phyloP scores from a whole-genome alignment of 768 basidiomycete genomes.

The Leucosporidium scottii region DNA sequence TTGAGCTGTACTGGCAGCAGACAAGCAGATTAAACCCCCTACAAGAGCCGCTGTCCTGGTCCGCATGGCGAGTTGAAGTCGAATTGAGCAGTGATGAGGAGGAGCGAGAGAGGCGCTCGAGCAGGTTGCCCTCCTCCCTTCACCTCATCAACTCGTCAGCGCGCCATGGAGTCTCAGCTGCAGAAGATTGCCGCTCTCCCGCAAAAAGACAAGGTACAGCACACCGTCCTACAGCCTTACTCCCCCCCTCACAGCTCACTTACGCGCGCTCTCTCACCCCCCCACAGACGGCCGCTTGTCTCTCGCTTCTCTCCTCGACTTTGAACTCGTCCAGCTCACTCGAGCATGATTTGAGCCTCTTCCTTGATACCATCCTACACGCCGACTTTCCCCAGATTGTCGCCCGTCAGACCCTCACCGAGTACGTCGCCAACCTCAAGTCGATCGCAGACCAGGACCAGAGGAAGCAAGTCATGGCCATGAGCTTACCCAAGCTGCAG shows the following conservation, averaged over 20 bases:
- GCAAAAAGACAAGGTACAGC: constrained; percentile 79
- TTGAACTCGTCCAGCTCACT: constrained; percentile 18
- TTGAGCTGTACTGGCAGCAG: not conserved
- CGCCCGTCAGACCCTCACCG: constrained; percentile 75
- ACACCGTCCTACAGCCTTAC: constrained; percentile 57
- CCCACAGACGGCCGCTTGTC: constrained; percentile 19
- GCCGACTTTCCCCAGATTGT: constrained; percentile 48
- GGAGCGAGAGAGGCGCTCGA: not conserved
- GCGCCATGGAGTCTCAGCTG: constrained; percentile 22
- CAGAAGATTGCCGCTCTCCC: constrained; percentile 14
- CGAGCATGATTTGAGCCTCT: constrained; percentile 5
- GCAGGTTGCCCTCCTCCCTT: not conserved
- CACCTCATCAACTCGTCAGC: not conserved
- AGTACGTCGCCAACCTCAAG: constrained; percentile 64
- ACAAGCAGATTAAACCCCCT: not conserved
- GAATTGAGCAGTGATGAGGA: not conserved
- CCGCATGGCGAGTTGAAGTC: not conserved
- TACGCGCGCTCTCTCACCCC: not conserved
- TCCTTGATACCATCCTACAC: constrained; percentile 15
- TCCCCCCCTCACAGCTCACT: constrained; percentile 16
- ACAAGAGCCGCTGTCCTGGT: not conserved
- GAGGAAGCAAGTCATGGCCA: constrained; percentile 66
- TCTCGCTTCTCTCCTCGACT: constrained; percentile 20
- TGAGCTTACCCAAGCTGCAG: constrained; percentile 62
- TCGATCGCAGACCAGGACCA: constrained; percentile 52